Evolutionary conservation across 768 basidiomycete genomes (phyloP), one percentile per base, ranked within the genome.

Genomic region (Leucocoprinus leucothites): DNA sequence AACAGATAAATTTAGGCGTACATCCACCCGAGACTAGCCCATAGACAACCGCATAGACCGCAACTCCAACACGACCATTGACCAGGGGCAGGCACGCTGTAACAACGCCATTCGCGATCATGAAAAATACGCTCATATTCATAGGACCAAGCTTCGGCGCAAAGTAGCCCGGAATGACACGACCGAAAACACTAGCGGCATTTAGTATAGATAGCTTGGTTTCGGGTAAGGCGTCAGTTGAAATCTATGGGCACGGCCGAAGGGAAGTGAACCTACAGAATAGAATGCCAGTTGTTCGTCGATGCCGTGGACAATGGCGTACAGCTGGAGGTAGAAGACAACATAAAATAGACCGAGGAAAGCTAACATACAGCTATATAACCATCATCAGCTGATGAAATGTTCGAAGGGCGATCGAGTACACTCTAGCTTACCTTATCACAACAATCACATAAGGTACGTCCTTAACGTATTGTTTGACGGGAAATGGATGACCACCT

Each of bases 161-260:
- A 26, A 82, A 61, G 22, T 77, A 64, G 18, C 73, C 74, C 0
- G 81, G 74, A 9, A 82, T 58, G 1, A 78, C 61, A 34, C 85
- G 76, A 4, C 85, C 86, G 38, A 79, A 65, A 18, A 81, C 64
- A 48, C 74, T 74, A 16, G 75, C 71, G 2, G 72, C 82, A 53
- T 85, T 86, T 11, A 85, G 60, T 28, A 86, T 74, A 0, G 82
- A 71, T 16, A 85, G 57, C 78, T 83, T 43, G 11, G 50, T 31
- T 31, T 5, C 31, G 6, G 11, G 31, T 11, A 31, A 22, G 35
- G 40, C 31, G 21, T 25, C 9, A 38, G n/a, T 25, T 18, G 42
- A 1, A 21, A 42, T 21, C 31, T 35, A 26, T 11, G 31, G 5
- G 11, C 5, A 31, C 24, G n/a, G 3, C 11, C 22, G 26, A 22